Percentiles rank a stretch among this genome's conserved stretches.
Evolutionary conservation across 176 grass and related monocot species (phyloP).

Genomic region (Luzula sylvatica): DNA sequence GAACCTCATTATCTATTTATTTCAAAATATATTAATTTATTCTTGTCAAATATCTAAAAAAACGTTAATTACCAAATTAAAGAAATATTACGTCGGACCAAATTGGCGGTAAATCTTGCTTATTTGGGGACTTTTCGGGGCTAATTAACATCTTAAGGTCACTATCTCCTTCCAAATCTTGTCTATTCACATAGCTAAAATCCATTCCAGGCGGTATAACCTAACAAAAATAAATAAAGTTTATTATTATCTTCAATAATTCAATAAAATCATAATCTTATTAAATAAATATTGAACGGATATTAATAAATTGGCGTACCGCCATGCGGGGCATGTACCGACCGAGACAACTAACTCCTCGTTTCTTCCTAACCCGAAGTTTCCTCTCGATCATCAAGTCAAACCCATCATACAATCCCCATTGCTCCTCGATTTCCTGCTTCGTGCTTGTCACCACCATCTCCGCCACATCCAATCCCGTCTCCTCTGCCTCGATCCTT

Average conservation of each 20-base stretch:
- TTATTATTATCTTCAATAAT: not conserved
- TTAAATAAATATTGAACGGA: not conserved
- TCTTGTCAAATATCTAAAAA: not conserved
- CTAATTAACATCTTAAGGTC: slow-evolving; percentile 50
- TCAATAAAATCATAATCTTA: not conserved
- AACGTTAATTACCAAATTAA: not conserved
- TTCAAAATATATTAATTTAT: not conserved
- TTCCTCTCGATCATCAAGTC: slow-evolving; percentile 69
- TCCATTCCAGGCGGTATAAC: slow-evolving; percentile 93
- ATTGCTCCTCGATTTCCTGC: slow-evolving; percentile 97
- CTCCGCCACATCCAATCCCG: slow-evolving; percentile 55
- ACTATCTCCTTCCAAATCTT: slow-evolving; percentile 45
- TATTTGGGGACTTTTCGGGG: slow-evolving; percentile 30
- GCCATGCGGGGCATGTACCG: slow-evolving; percentile 89
- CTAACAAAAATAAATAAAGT: slow-evolving; percentile 10
- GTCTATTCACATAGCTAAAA: slow-evolving; percentile 73
- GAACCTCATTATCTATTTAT: slow-evolving; percentile 58
- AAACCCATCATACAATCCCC: slow-evolving; percentile 88
- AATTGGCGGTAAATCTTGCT: slow-evolving; percentile 66
- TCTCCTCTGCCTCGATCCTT: slow-evolving; percentile 76
- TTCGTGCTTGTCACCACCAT: slow-evolving; percentile 87
- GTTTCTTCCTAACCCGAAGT: slow-evolving; percentile 49
- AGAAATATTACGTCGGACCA: slow-evolving; percentile 62
- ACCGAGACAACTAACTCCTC: slow-evolving; percentile 67
- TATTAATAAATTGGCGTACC: slow-evolving; percentile 12